phyloP scores from a whole-genome alignment of 2,329 filamentous ascomycete genomes.

The Dactylellina sp. region DNA sequence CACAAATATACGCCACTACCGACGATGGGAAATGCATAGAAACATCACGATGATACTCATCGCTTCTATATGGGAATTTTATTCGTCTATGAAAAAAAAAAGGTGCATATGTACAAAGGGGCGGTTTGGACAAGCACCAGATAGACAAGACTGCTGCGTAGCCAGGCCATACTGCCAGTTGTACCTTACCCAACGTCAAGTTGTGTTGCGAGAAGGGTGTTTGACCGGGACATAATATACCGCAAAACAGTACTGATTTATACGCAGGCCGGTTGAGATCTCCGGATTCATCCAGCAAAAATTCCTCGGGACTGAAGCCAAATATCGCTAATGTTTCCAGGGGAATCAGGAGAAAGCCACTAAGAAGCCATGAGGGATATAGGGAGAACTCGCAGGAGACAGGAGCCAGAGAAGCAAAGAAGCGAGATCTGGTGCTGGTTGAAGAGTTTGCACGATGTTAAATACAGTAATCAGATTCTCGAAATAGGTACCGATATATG shows the following conservation, averaged over 20 bases:
- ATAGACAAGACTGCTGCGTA: conserved; percentile 1
- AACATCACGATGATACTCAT: neutral
- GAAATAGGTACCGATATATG: neutral
- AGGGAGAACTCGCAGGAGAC: neutral
- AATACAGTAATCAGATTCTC: too few species aligned
- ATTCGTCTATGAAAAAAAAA: neutral
- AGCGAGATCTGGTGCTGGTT: too few species aligned
- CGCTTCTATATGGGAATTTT: neutral
- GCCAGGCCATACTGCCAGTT: conserved; percentile 25
- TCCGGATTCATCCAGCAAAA: neutral
- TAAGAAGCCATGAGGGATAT: conserved; percentile 16
- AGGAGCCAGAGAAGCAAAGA: too few species aligned
- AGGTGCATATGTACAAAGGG: neutral
- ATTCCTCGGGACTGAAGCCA: conserved; percentile 20
- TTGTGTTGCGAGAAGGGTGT: conserved; percentile 30
- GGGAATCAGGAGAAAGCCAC: neutral
- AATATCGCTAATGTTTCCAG: conserved; percentile 30
- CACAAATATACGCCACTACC: neutral
- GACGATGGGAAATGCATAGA: neutral
- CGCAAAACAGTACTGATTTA: neutral
- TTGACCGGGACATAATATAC: conserved; percentile 27
- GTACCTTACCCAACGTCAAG: conserved; percentile 47
- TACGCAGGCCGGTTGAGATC: conserved; percentile 8
- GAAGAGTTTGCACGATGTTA: too few species aligned
- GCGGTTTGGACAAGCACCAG: neutral